Evolutionary conservation across 768 basidiomycete species (phyloP), one percentile per base, ranked within the genome.

Genomic region (Tricholoma terreum): DNA sequence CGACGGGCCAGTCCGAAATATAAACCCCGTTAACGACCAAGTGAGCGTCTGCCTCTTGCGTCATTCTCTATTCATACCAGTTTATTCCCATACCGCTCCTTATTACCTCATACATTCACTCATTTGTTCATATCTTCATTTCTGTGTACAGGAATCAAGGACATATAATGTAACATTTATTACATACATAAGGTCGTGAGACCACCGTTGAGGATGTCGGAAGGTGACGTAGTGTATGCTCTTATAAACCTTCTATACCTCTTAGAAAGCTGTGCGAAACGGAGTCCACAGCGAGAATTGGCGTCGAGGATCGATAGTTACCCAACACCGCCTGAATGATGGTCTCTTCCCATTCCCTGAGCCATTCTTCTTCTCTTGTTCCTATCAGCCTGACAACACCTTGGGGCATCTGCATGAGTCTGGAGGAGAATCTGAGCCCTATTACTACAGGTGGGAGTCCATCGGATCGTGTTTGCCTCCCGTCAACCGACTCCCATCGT

Each of bases 311-410:
- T 50, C 75, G 76, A 61, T 80, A 73, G 17, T 75, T 73, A 52
- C 67, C 70, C 4, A 73, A 59, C 2, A 92, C 89, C 0, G 83
- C 84, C 21, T 81, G 77, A 42, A 74, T 75, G 54, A 94, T 90
- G 1, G 83, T 76, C 22, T 75, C 76, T 64, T 92, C 88, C 90
- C 92, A 93, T 53, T 75, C 75, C 67, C 78, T 80, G 68, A 92
- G 88, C 91, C 91, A 94, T 59, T 87, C 82, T 7, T 84, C 87
- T 70, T 93, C 92, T 58, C 77, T 77, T 55, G 83, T 64, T 5
- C 91, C 92, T 1, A 84, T 65, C 8, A 83, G 61, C 64, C 74
- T 72, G 59, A 73, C 74, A 48, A 69, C 69, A 48, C 75, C 80
- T 55, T 58, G 62, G 9, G 63, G 62, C 33, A 71, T 73, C 62